Evolutionary conservation across 2,329 filamentous ascomycete genomes (phyloP).

Genomic region (Fusarium irregulare): DNA sequence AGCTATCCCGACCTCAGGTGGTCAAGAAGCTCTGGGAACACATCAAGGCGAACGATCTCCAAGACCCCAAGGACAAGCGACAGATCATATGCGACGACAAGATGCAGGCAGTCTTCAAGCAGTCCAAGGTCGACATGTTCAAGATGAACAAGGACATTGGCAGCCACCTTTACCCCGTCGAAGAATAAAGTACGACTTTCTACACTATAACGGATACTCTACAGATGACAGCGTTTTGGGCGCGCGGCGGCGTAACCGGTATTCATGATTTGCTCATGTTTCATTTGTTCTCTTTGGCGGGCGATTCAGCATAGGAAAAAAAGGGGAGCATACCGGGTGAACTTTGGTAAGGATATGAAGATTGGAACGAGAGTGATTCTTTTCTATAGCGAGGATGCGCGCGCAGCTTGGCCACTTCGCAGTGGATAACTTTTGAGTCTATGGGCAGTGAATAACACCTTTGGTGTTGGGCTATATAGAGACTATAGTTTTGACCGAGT

Average conservation of each 20-base stretch:
- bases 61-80: constrained; percentile 90
- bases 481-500: constrained; percentile 2
- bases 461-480: constrained; percentile 6
- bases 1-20: constrained; percentile 93
- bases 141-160: constrained; percentile 98
- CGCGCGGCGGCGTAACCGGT: constrained; percentile 45
- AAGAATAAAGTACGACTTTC: constrained; percentile 39
- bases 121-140: constrained; percentile 95
- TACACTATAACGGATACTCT: constrained; percentile 5
- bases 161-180: constrained; percentile 85
- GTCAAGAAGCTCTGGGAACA: constrained; percentile 98
- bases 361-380: background rate
- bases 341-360: constrained; percentile 21
- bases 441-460: background rate
- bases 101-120: constrained; percentile 92
- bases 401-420: background rate
- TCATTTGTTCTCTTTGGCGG: constrained; percentile 39
- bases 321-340: constrained; percentile 33
- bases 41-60: constrained; percentile 87
- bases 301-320: constrained; percentile 39
- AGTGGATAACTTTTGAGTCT: background rate
- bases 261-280: constrained; percentile 43
- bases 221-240: constrained; percentile 42
- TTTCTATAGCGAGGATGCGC: constrained; percentile 1
- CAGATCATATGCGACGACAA: constrained; percentile 93